phyloP scores from a whole-genome alignment of 1,284 basidiomycete genomes.

The Apiotrichum porosum region DNA sequence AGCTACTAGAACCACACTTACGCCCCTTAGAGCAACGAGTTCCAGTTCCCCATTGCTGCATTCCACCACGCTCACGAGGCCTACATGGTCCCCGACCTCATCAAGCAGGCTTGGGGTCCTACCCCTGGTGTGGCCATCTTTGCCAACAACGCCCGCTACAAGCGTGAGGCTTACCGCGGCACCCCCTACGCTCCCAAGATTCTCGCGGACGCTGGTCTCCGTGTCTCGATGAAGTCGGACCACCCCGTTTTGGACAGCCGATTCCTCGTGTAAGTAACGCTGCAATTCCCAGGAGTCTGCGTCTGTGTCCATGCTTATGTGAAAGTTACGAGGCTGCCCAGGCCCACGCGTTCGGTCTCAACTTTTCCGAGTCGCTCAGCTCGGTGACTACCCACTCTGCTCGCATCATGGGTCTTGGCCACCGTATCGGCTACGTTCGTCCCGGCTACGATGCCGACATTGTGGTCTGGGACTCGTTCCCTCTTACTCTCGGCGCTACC shows the following conservation, averaged over 20 bases:
- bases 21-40: too few relatives aligned
- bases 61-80: constrained; percentile 62
- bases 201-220: constrained; percentile 65
- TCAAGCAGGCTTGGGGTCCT: constrained; percentile 46
- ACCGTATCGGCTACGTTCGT: constrained; percentile 71
- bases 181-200: constrained; percentile 80
- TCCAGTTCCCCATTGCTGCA: constrained; percentile 44
- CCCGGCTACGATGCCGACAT: constrained; percentile 59
- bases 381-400: constrained; percentile 77
- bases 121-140: constrained; percentile 71
- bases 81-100: constrained; percentile 68
- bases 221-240: constrained; percentile 64
- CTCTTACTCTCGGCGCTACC: constrained; percentile 61
- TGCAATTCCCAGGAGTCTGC: too few relatives aligned
- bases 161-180: constrained; percentile 77
- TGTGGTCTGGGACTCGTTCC: constrained; percentile 86
- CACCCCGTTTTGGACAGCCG: constrained; percentile 68
- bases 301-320: too few relatives aligned
- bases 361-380: constrained; percentile 46
- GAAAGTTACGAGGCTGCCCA: constrained; percentile 88
- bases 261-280: constrained; percentile 51
- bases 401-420: constrained; percentile 67
- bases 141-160: constrained; percentile 61
- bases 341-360: constrained; percentile 65
- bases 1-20: constrained; percentile 51